Evolutionary conservation across 345 rosid genomes (phyloP).

Genomic region (Brassica cretica): DNA sequence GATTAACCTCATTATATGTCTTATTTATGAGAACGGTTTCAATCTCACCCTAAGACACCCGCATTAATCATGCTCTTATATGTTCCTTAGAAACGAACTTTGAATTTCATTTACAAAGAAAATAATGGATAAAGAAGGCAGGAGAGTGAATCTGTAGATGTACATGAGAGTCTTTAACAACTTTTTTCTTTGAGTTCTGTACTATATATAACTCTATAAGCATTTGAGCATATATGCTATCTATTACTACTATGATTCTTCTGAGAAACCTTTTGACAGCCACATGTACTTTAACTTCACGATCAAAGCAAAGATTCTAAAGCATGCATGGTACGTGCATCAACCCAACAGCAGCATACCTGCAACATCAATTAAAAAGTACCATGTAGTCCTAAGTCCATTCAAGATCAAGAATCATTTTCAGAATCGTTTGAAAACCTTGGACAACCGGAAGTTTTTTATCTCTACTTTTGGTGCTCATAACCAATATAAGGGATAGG

Average conservation of each 20-base stretch:
- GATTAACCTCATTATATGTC: too few relatives aligned
- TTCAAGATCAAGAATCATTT: conserved; percentile 17
- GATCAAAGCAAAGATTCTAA: conserved; percentile 51
- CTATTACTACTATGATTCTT: conserved; percentile 10
- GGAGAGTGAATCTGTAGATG: neutral
- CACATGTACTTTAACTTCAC: conserved; percentile 48
- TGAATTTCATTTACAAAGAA: conserved; percentile 30
- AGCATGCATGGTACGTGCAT: conserved; percentile 64
- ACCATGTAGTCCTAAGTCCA: conserved; percentile 1
- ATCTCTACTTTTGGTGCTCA: conserved; percentile 6
- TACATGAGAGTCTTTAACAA: neutral
- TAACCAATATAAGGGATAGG: neutral
- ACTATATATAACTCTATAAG: neutral
- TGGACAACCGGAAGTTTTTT: neutral
- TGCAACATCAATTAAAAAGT: conserved; percentile 19
- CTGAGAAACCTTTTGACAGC: conserved; percentile 48
- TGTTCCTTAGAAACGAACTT: conserved; percentile 8
- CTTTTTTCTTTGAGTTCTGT: neutral
- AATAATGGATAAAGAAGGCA: neutral
- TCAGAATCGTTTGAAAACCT: neutral
- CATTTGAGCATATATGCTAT: conserved; percentile 1
- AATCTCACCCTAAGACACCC: too few relatives aligned
- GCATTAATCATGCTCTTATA: neutral
- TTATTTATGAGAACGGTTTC: too few relatives aligned
- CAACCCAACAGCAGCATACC: conserved; percentile 55